These are phyloP conservation scores for Asterella californica DNA, from an alignment of 225 moss, liverwort and hornwort species.

Conservation along the genomic window DNA sequence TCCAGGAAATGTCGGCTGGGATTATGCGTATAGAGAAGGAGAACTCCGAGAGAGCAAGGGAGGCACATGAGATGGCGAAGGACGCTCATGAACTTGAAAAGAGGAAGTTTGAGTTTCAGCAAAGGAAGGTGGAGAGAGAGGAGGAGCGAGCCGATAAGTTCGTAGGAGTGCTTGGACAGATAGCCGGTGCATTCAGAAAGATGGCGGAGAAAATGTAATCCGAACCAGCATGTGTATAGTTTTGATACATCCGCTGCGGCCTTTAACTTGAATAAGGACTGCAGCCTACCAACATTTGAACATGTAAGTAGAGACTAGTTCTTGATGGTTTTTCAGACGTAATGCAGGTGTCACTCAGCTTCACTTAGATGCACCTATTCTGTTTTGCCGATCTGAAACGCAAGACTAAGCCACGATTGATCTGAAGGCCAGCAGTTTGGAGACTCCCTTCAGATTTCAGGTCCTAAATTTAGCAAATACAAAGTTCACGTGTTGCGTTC, in stretches of 20 bases:
- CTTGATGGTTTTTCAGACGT: not conserved
- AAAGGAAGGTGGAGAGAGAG: conserved; percentile 23
- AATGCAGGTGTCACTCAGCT: not conserved
- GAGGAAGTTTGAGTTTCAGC: conserved; percentile 22
- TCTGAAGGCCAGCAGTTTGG: not conserved
- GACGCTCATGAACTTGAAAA: conserved; percentile 24
- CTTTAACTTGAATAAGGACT: not conserved
- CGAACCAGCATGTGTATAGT: not conserved
- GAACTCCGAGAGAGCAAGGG: conserved; percentile 17
- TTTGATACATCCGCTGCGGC: not conserved
- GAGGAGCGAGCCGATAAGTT: conserved; percentile 25
- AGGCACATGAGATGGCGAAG: conserved; percentile 25
- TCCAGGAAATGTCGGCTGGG: conserved; percentile 22
- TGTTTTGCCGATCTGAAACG: not conserved
- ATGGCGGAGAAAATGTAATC: conserved; percentile 25
- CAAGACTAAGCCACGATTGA: not conserved
- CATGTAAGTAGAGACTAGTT: not conserved
- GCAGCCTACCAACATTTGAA: not conserved
- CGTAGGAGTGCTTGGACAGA: conserved; percentile 21
- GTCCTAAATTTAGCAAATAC: not conserved
- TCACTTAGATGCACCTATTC: not conserved
- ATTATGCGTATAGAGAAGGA: conserved; percentile 26
- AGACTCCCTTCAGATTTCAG: not conserved
- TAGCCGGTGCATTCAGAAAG: conserved; percentile 23
- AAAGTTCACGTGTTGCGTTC: not conserved